These are phyloP conservation scores for Penicillium paradoxum DNA, from an alignment of 495 filamentous ascomycete genomes.

Conservation along the genomic window DNA sequence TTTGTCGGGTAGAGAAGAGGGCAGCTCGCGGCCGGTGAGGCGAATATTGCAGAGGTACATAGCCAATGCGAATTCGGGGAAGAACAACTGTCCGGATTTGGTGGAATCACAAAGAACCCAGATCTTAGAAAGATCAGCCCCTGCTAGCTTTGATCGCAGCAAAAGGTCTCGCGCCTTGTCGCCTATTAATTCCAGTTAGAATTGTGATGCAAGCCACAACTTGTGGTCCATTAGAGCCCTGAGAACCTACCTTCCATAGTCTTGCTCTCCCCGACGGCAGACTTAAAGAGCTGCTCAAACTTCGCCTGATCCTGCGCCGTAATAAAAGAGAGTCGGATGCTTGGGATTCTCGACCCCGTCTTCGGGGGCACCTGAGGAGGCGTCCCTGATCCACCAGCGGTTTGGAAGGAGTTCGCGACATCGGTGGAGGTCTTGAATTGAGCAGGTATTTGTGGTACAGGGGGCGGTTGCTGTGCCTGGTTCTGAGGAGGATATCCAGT, in stretches of 20 bases:
- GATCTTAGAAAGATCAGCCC: constrained; percentile 76
- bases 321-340: constrained; percentile 90
- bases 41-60: constrained; percentile 99
- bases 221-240: too few relatives aligned
- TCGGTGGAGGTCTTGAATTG: constrained; percentile 67
- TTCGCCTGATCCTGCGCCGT: constrained; percentile 93
- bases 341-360: constrained; percentile 73
- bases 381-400: constrained; percentile 19
- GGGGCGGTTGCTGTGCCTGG: constrained; percentile 25
- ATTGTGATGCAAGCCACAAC: not conserved
- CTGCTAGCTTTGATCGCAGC: constrained; percentile 78
- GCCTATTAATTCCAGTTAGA: constrained; percentile 36
- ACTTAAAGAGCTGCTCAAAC: constrained; percentile 98
- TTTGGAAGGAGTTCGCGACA: constrained; percentile 80
- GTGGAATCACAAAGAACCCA: constrained; percentile 98
- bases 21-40: constrained; percentile 79
- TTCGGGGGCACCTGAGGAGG: constrained; percentile 53
- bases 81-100: constrained; percentile 90
- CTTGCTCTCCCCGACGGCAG: constrained; percentile 79
- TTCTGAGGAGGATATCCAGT: constrained; percentile 37
- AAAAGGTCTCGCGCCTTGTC: constrained; percentile 88
- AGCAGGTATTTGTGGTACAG: constrained; percentile 49
- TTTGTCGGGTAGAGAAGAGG: constrained; percentile 68
- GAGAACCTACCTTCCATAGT: constrained; percentile 66
- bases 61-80: constrained; percentile 95